Base-by-base conservation (phyloP, 495 filamentous ascomycete genomes). In the Eremomyces bilateralis region DNA sequence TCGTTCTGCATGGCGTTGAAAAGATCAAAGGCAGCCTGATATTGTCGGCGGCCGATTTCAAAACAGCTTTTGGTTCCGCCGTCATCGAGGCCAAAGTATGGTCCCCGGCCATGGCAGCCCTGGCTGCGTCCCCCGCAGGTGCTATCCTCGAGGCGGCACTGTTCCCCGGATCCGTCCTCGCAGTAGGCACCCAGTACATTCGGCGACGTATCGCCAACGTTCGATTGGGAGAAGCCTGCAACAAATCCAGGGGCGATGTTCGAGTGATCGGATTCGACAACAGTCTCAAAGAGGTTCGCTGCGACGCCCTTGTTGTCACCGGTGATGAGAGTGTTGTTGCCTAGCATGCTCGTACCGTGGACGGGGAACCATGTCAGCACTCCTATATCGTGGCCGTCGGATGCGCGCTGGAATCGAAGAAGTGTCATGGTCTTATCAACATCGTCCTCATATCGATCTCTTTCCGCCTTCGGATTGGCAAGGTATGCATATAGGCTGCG, bases 231-330 rank as follows among this genome's bases (percentile, higher is more conserved):
- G 50, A 97, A 97, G 8, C 82, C 85, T 1, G 90, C 80, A 13
- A 97, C 76, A 41, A 83, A 91, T n/a, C 62, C 65, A 16, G 73
- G 66, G 0, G 71, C 63, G 22, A 41, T 38, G 21, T 68, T 68
- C 8, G 58, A 51, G 0, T 51, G 8, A 20, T 20, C 20, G 5
- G 33, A 35, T 8, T 10, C 33, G 8, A 8, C 15, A 28, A 8
- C 42, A 5, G 66, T 60, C 50, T 97, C 85, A 38, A 94, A 79
- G 4, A 88, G 54, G 42, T 73, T 71, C 1, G 85, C 84, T 15
- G 85, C 88, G 3, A 92, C 82, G 11, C 85, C 85, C 54, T 97
- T 97, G 52, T 97, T 97, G 50, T 97, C 85, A 6, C 82, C 88
- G 3, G 82, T 73, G 29, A 92, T 70, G 10, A 94, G 57, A 4